Base-by-base conservation (phyloP, 768 basidiomycete species). In the Saitozyma sp. region DNA sequence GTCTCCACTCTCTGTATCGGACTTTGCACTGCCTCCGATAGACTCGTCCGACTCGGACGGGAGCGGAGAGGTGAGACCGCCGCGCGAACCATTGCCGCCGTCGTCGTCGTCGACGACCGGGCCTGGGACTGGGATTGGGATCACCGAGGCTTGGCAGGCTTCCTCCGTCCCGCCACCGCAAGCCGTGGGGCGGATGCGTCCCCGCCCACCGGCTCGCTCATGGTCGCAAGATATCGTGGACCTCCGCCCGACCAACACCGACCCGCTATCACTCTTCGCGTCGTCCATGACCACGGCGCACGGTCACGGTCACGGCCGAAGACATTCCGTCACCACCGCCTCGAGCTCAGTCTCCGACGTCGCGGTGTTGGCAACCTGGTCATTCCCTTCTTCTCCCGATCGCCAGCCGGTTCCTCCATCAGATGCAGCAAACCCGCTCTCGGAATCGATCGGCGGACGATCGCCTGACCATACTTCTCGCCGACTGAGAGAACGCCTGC, bases 311-410 rank as follows among this genome's bases (percentile, higher is more conserved):
- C 10, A 38, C 49, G 48, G 48, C 8, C 10, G 20, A 3, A 52
- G 51, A 17, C 19, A 54, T 54, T 29, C 17, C 53, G n/a, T 54
- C 53, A 54, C n/a, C 38, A 8, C 39, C 38, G 49, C 56, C 9
- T 50, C 56, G 2, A 50, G 16, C 17, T 29, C 29, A 29, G 56
- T 62, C 10, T 66, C 65, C n/a, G 58, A 66, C 46, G 62, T 66
- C 9, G 65, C 61, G 10, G 65, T 66, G 6, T 19, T 66, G 62
- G 65, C 65, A 6, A 63, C 58, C 19, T 66, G 65, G 65, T 54
- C 65, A 9, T 66, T 66, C 54, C 64, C 64, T 29, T 16, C 39
- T 38, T 8, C 17, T 38, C 49, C 37, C n/a, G 56, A 58, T 14
- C 16, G 29, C 20, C 29, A 6, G 16, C 20, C 40, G 11, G 59